These are phyloP conservation scores for Talaromyces sp. DNA, from an alignment of 2,329 filamentous ascomycete species.

Conservation along the genomic window DNA sequence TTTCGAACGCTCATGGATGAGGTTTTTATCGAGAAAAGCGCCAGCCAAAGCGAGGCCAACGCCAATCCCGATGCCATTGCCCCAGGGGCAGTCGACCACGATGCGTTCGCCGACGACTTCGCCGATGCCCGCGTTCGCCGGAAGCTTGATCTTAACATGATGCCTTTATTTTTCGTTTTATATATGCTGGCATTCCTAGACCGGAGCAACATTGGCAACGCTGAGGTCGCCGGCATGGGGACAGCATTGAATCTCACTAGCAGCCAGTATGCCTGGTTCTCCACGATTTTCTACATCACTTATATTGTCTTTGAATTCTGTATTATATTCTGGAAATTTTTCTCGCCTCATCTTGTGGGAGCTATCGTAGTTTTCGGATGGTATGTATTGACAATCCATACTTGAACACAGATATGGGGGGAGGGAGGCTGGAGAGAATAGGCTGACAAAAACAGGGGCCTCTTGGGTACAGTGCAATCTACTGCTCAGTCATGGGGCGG, in stretches of 20 bases:
- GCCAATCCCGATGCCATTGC: background rate
- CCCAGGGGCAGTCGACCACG: background rate
- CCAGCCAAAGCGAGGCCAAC: background rate
- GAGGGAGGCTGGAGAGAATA: too few relatives aligned
- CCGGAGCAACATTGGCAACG: constrained; percentile 49
- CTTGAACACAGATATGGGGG: constrained; percentile 36
- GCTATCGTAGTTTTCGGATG: constrained; percentile 13
- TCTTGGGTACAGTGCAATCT: constrained; percentile 13
- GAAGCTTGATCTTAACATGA: constrained; percentile 31
- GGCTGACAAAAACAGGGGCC: background rate
- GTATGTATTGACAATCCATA: background rate
- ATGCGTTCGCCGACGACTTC: background rate
- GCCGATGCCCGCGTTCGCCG: constrained; percentile 21
- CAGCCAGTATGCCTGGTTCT: constrained; percentile 24
- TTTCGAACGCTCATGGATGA: background rate
- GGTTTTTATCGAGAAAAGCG: background rate
- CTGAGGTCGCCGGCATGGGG: constrained; percentile 48
- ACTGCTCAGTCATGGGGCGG: constrained; percentile 38
- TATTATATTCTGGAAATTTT: constrained; percentile 40
- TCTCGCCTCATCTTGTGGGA: constrained; percentile 37
- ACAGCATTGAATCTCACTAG: constrained; percentile 42
- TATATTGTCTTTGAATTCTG: constrained; percentile 40
- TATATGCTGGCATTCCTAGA: constrained; percentile 44
- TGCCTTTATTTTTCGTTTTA: constrained; percentile 30
- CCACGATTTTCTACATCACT: constrained; percentile 44